Conservation (phyloP, 345 rosid genomes). For the Pseudoturritis turrita region DNA sequence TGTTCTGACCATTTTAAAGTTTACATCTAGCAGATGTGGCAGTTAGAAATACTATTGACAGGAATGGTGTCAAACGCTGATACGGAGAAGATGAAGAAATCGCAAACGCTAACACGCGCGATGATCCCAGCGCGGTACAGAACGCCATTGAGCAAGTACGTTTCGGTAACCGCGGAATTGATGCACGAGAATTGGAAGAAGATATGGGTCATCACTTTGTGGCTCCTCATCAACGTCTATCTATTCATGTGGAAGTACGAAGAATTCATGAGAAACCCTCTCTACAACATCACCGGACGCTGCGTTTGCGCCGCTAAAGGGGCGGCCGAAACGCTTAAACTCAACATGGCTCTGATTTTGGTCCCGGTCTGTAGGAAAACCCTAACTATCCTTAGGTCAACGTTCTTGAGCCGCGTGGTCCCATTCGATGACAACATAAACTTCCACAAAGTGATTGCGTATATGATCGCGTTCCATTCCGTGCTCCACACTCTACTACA, state of each 20-base stretch:
- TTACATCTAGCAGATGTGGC: conserved; percentile 68
- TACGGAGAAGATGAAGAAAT: conserved; percentile 27
- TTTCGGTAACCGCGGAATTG: conserved; percentile 38
- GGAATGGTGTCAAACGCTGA: conserved; percentile 64
- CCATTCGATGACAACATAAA: conserved; percentile 93
- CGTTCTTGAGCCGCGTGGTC: conserved; percentile 45
- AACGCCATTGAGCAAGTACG: conserved; percentile 51
- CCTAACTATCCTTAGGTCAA: conserved; percentile 64
- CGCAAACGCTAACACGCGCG: conserved; percentile 52
- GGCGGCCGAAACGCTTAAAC: conserved; percentile 76
- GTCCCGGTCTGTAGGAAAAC: conserved; percentile 78
- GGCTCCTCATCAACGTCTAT: conserved; percentile 39
- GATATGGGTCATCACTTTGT: conserved; percentile 54
- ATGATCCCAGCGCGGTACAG: conserved; percentile 82
- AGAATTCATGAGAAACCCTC: conserved; percentile 27
- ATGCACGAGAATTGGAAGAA: conserved; percentile 61
- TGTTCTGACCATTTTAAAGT: not conserved
- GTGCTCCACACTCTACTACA: conserved; percentile 50
- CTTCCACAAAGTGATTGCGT: conserved; percentile 74
- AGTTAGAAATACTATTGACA: conserved; percentile 70
- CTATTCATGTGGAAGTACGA: conserved; percentile 62
- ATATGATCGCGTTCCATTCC: conserved; percentile 44
- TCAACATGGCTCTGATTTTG: conserved; percentile 86
- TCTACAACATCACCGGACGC: conserved; percentile 64
- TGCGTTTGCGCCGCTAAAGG: conserved; percentile 87